These are phyloP conservation scores for Aphanoascus verrucosus DNA, from an alignment of 2,329 filamentous ascomycete species.

Conservation along the genomic window DNA sequence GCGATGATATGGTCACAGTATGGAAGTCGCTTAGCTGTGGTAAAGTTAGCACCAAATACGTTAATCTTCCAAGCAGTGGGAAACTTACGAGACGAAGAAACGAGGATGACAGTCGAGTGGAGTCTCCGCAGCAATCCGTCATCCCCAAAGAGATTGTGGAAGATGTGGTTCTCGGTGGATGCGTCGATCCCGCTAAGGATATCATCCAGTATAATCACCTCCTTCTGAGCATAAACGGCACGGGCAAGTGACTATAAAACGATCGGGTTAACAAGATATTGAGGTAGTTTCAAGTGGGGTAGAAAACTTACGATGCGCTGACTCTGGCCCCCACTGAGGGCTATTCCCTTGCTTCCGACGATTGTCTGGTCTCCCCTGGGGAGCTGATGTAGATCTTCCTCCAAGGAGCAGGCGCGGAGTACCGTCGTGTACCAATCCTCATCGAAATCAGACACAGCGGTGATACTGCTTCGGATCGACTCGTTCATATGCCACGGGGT, in stretches of 20 bases:
- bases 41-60: conserved; percentile 10
- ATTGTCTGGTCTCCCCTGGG: conserved; percentile 36
- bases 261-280: background rate
- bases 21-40: conserved; percentile 30
- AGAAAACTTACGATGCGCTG: conserved; percentile 39
- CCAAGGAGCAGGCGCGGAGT: conserved; percentile 28
- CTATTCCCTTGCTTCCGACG: conserved; percentile 43
- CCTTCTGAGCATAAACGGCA: conserved; percentile 41
- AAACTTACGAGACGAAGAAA: conserved; percentile 27
- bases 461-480: conserved; percentile 33
- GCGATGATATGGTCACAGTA: conserved; percentile 36
- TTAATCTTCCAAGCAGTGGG: background rate
- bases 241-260: conserved; percentile 40
- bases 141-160: conserved; percentile 37
- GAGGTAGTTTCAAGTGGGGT: background rate
- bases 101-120: conserved; percentile 32
- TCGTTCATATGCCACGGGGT: conserved; percentile 34
- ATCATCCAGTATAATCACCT: conserved; percentile 43
- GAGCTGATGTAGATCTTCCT: conserved; percentile 32
- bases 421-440: conserved; percentile 30
- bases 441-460: conserved; percentile 30
- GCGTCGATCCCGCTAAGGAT: conserved; percentile 43
- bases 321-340: conserved; percentile 44
- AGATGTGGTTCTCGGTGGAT: conserved; percentile 41
- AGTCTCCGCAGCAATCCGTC: conserved; percentile 38